phyloP scores from a whole-genome alignment of 108 stramenopile species.

The Tribonema minus region DNA sequence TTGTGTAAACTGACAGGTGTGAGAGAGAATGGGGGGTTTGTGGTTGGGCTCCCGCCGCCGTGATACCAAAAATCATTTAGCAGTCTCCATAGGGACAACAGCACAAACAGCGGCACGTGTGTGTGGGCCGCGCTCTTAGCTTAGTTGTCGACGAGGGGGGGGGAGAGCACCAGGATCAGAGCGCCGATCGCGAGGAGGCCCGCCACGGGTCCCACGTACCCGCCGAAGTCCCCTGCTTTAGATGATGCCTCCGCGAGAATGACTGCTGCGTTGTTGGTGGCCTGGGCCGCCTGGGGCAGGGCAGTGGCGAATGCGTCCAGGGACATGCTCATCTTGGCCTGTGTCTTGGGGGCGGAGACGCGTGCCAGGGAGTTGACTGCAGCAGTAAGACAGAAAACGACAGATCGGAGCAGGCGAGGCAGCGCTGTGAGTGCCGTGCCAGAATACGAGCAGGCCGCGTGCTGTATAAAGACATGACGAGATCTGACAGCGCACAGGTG shows the following conservation, averaged over 20 bases:
- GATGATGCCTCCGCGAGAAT: neutral
- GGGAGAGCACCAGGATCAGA: conserved; percentile 5
- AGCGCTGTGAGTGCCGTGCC: neutral
- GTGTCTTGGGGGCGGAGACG: neutral
- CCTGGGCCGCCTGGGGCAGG: neutral
- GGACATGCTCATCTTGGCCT: neutral
- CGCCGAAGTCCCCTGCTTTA: conserved; percentile 3
- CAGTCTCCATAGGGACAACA: too few relatives aligned
- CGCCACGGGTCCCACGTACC: conserved; percentile 6
- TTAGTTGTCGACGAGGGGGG: too few relatives aligned
- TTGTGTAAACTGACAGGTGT: too few relatives aligned
- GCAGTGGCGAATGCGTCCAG: neutral
- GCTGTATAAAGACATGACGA: neutral
- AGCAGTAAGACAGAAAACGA: neutral
- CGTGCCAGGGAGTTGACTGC: neutral
- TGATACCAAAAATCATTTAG: too few relatives aligned
- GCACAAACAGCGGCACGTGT: too few relatives aligned
- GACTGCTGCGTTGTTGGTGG: neutral
- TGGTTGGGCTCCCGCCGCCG: too few relatives aligned
- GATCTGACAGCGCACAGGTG: neutral
- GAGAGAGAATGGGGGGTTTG: too few relatives aligned
- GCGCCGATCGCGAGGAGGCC: conserved; percentile 4
- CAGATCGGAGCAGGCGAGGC: neutral
- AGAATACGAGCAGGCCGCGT: neutral
- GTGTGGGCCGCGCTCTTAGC: too few relatives aligned